A percentile compares a stretch with the other conserved stretches of the same genome.
Evolutionary conservation across 2,329 filamentous ascomycete genomes (phyloP).

Genomic region (Pseudogymnoascus sp.): DNA sequence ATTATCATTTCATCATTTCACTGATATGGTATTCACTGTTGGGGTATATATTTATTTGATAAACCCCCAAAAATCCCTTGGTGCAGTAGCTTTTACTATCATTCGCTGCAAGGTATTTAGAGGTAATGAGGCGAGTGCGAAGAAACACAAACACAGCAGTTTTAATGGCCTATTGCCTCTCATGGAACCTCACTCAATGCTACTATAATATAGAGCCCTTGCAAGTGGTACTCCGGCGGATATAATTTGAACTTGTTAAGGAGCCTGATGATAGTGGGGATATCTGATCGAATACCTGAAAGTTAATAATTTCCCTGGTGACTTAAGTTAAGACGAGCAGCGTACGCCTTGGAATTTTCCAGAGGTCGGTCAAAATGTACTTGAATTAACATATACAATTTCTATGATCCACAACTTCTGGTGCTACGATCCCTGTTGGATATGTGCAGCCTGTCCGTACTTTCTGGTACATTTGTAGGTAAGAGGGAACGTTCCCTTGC

Average conservation of each 20-base stretch:
- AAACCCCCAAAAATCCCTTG: neutral
- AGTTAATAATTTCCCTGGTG: neutral
- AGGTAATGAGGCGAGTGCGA: neutral
- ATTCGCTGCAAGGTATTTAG: neutral
- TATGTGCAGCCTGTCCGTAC: neutral
- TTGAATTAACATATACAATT: neutral
- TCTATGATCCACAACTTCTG: neutral
- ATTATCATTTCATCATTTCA: neutral
- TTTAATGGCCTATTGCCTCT: neutral
- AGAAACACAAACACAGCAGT: neutral
- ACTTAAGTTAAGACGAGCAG: neutral
- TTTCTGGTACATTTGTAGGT: neutral
- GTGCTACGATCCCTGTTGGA: neutral
- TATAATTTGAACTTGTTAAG: neutral
- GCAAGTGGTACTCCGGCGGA: neutral
- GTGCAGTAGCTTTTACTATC: neutral
- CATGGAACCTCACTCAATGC: neutral
- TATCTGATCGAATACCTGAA: neutral
- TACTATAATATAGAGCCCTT: neutral
- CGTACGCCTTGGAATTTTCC: neutral
- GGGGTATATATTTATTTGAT: neutral
- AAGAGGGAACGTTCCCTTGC: neutral
- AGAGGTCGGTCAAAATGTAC: neutral
- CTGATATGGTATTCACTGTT: neutral
- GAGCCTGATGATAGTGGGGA: neutral